phyloP scores from a whole-genome alignment of 2,329 filamentous ascomycete genomes.

The Venturia pyrina region DNA sequence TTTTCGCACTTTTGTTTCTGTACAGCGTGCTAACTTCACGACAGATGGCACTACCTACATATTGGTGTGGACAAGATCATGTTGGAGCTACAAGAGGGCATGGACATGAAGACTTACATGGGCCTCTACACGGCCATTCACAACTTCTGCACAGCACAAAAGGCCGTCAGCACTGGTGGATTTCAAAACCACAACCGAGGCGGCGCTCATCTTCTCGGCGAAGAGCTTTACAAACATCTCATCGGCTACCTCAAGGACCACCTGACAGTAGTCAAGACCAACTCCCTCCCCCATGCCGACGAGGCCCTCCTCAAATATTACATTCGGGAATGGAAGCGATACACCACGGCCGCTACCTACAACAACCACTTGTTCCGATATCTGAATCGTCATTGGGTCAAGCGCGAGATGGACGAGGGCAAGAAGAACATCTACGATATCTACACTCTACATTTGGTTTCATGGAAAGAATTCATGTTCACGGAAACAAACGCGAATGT shows the following conservation, averaged over 20 bases:
- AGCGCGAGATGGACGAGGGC: conserved; percentile 95
- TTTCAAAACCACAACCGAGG: conserved; percentile 55
- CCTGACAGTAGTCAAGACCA: conserved; percentile 57
- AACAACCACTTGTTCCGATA: conserved; percentile 96
- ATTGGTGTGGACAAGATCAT: conserved; percentile 86
- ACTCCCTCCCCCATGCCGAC: conserved; percentile 73
- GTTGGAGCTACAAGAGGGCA: conserved; percentile 79
- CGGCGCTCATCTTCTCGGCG: conserved; percentile 87
- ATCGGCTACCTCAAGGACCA: conserved; percentile 76
- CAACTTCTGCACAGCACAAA: conserved; percentile 98
- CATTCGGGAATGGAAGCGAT: conserved; percentile 92
- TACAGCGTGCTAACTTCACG: not conserved
- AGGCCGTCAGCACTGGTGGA: conserved; percentile 58
- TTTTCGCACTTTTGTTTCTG: not conserved
- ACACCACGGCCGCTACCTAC: conserved; percentile 92
- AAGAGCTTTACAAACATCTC: conserved; percentile 89
- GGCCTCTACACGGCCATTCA: conserved; percentile 94
- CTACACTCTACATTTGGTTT: conserved; percentile 90
- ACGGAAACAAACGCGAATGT: conserved; percentile 73
- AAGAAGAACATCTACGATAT: conserved; percentile 98
- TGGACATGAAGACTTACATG: conserved; percentile 97
- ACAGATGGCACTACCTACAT: conserved; percentile 72
- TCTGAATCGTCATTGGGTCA: conserved; percentile 97
- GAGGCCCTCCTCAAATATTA: conserved; percentile 88
- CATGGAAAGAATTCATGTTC: conserved; percentile 92